Evolutionary conservation across 1,284 basidiomycete species (phyloP), one percentile per base, ranked within the genome.

Genomic region (Moniliella sp.): DNA sequence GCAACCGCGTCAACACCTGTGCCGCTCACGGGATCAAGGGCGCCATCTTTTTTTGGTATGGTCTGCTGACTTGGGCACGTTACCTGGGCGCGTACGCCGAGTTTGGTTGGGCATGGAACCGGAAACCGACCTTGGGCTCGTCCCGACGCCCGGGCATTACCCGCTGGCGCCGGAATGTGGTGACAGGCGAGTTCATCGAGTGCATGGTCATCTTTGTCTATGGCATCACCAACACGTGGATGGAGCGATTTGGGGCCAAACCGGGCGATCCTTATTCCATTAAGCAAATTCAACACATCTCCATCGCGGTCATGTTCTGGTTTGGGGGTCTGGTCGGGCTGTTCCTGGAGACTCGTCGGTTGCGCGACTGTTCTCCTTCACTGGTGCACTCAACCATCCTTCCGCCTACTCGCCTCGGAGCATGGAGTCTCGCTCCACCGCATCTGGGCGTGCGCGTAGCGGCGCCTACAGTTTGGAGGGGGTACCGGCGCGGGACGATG

Each of bases 261-360:
- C 62, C 76, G 0, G 81, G 79, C 12, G 75, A 78, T 53, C 80
- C 84, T 2, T 91, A 72, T 62, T 79, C 79, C 1, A 78, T 84
- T 30, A 91, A 88, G 63, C 74, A 93, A 59, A 71, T 93, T 13
- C 83, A 94, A 59, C 88, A 94, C 58, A 88, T 91, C 43, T 74
- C 77, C 35, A 93, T 94, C 40, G 84, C 84, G 7, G 58, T 75
- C 48, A 88, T 86, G 83, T 93, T 88, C 64, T 91, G 81, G 75
- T 88, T 84, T 50, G 82, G 78, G 7, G 86, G 86, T 3, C 66
- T 83, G 2, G 62, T 83, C 9, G 86, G 84, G 3, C 79, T 93
- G 72, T 73, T 76, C 11, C 72, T 94, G 37, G 86, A 94, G 64
- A 79, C 77, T 7, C 72, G 68, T 46, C 27, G 27, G 10, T 38